Percentiles rank a stretch among this genome's conserved stretches.
Evolutionary conservation across 371 early-diverging fungal species (phyloP).

Genomic region (Zychaea mexicana): DNA sequence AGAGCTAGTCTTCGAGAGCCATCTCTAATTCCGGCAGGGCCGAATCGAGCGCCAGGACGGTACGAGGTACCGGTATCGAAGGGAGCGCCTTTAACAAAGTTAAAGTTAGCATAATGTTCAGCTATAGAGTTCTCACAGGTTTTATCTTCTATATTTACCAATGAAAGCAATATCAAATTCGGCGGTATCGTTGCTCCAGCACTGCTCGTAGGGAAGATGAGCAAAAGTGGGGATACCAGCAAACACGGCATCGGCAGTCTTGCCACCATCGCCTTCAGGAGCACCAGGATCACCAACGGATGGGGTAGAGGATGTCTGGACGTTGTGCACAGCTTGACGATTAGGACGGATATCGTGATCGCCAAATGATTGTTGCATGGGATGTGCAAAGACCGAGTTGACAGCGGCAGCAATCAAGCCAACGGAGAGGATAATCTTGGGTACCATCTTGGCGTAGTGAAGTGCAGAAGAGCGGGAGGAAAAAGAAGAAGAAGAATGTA

Average conservation of each 20-base stretch:
- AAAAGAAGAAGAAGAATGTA: not conserved
- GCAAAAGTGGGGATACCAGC: constrained; percentile 36
- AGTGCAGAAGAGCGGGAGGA: not conserved
- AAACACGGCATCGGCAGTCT: constrained; percentile 20
- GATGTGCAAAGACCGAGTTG: constrained; percentile 14
- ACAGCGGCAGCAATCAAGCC: constrained; percentile 15
- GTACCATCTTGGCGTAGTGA: constrained; percentile 13
- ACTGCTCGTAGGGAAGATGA: constrained; percentile 24
- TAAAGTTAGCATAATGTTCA: too few relatives aligned
- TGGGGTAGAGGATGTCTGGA: not conserved
- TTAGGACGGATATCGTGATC: constrained; percentile 20
- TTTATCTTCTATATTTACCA: too few relatives aligned
- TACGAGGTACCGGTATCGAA: constrained; percentile 25
- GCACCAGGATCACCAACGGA: constrained; percentile 12
- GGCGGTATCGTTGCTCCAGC: constrained; percentile 11
- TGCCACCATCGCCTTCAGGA: constrained; percentile 18
- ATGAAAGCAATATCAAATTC: constrained; percentile 32
- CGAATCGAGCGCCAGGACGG: constrained; percentile 35
- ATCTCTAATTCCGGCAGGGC: constrained; percentile 32
- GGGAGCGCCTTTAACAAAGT: too few relatives aligned
- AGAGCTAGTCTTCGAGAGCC: constrained; percentile 19
- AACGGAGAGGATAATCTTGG: constrained; percentile 9
- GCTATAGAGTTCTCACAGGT: too few relatives aligned
- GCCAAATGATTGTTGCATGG: constrained; percentile 10
- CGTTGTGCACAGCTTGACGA: not conserved